Conservation (phyloP, 306 rosid genomes). For the Prunus fruticosa region DNA sequence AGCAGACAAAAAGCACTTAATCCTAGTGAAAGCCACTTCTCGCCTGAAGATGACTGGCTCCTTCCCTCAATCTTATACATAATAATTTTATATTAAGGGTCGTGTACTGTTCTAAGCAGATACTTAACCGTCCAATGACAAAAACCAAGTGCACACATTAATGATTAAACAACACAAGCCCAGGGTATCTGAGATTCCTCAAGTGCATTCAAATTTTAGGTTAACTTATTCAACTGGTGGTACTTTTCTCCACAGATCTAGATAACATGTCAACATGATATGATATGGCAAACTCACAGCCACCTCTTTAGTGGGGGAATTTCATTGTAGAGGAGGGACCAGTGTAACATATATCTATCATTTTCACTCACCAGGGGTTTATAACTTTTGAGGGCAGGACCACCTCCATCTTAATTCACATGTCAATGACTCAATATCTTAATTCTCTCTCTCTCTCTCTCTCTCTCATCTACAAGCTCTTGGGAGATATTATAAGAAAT, state of each 20-base stretch:
- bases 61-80: neutral
- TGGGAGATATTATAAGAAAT: too few species aligned
- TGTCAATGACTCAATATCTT: neutral
- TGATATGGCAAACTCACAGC: neutral
- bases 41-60: slow-evolving; percentile 13
- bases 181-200: too few species aligned
- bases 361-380: neutral
- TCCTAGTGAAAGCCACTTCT: slow-evolving; percentile 23
- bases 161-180: slow-evolving; percentile 10
- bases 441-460: too few species aligned
- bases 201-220: neutral
- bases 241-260: too few species aligned
- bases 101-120: slow-evolving; percentile 5
- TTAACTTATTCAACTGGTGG: neutral
- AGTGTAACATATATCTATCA: neutral
- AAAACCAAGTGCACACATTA: neutral
- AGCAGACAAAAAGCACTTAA: slow-evolving; percentile 24
- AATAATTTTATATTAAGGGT: neutral
- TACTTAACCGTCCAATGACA: slow-evolving; percentile 15
- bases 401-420: neutral
- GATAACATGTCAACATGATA: neutral
- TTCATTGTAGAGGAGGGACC: neutral
- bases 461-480: too few species aligned
- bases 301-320: neutral
- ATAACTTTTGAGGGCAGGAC: neutral